A percentile compares a stretch with the other conserved stretches of the same genome.
phyloP scores from a whole-genome alignment of 1,284 basidiomycete genomes.

The Trametes pubescens region DNA sequence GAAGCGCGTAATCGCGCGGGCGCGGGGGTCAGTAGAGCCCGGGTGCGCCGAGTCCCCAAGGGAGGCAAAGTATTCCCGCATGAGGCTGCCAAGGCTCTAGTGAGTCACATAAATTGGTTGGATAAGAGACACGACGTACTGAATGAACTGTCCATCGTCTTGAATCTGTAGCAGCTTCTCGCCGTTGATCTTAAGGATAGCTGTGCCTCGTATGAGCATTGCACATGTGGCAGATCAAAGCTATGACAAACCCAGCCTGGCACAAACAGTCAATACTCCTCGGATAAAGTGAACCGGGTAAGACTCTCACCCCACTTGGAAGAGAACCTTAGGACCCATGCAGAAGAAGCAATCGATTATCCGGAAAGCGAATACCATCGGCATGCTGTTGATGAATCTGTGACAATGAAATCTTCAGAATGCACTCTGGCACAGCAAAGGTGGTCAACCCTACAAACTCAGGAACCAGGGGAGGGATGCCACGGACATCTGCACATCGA shows the following conservation, averaged over 20 bases:
- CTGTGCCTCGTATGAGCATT: slow-evolving; percentile 48
- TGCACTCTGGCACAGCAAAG: background rate
- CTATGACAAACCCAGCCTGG: slow-evolving; percentile 53
- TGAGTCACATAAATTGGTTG: background rate
- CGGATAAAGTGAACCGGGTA: slow-evolving; percentile 1
- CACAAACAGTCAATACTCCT: slow-evolving; percentile 19
- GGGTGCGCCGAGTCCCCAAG: slow-evolving; percentile 97
- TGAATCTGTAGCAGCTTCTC: slow-evolving; percentile 94
- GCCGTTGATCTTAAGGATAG: slow-evolving; percentile 98
- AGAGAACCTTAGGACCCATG: slow-evolving; percentile 98
- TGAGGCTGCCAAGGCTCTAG: slow-evolving; percentile 62
- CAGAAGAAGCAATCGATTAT: slow-evolving; percentile 99
- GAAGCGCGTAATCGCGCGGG: slow-evolving; percentile 96
- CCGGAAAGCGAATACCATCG: slow-evolving; percentile 98
- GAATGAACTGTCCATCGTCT: slow-evolving; percentile 97
- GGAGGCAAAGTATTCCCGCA: slow-evolving; percentile 94
- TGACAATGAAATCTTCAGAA: background rate
- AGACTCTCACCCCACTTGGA: slow-evolving; percentile 89
- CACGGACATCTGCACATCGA: slow-evolving; percentile 97
- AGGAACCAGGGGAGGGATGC: slow-evolving; percentile 99
- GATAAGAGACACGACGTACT: slow-evolving; percentile 55
- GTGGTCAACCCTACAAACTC: slow-evolving; percentile 69
- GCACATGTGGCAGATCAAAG: background rate
- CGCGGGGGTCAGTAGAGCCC: slow-evolving; percentile 85
- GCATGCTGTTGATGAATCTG: slow-evolving; percentile 98